Percentiles rank a stretch among this genome's conserved stretches.
phyloP scores from a whole-genome alignment of 345 rosid species.

The Eucalyptus marginata region DNA sequence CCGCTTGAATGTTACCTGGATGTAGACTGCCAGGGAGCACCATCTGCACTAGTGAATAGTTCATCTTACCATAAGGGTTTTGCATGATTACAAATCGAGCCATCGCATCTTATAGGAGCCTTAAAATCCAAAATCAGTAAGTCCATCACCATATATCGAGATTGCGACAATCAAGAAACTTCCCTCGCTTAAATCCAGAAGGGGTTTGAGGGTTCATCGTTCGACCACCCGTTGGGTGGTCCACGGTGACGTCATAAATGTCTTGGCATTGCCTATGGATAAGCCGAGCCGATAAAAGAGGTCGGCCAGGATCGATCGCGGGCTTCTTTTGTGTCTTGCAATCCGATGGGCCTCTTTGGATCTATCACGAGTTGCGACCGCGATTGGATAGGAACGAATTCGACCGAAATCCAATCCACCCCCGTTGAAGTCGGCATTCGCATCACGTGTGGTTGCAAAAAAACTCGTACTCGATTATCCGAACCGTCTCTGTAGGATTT shows the following conservation, averaged over 20 bases:
- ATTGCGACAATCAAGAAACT: background rate
- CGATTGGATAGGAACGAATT: background rate
- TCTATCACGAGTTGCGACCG: background rate
- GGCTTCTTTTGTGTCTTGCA: background rate
- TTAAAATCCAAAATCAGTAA: background rate
- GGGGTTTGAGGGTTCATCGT: background rate
- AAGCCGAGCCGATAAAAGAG: background rate
- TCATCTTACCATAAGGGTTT: accelerated
- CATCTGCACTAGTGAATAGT: background rate
- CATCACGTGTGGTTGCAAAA: background rate
- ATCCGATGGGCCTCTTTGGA: background rate
- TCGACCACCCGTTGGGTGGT: background rate
- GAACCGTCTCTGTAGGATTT: background rate
- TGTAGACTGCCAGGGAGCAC: background rate
- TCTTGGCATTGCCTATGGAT: background rate
- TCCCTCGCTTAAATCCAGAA: background rate
- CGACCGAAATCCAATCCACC: background rate
- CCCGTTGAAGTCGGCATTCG: background rate
- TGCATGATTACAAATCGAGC: background rate
- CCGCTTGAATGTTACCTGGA: accelerated
- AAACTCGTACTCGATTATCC: background rate
- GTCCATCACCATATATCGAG: background rate
- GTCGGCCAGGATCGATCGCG: background rate
- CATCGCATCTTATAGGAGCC: accelerated
- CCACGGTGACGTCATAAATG: background rate